phyloP scores from a whole-genome alignment of 2,329 filamentous ascomycete genomes.

The Paradendryphiella salina region DNA sequence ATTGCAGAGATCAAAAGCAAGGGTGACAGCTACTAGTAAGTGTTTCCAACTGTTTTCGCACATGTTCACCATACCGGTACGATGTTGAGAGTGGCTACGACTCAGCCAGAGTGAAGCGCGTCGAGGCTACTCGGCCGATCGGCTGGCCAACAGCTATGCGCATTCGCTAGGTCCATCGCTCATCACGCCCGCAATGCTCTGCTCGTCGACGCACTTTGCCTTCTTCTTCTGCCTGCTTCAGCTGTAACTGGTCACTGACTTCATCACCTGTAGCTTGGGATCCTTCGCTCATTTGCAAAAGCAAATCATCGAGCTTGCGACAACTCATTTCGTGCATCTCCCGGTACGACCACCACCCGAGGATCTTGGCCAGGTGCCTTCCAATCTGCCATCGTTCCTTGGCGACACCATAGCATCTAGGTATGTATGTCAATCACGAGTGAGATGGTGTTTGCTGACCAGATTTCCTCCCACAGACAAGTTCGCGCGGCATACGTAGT shows the following conservation, averaged over 20 bases:
- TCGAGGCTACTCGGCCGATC: constrained; percentile 20
- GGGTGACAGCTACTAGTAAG: constrained; percentile 52
- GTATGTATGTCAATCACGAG: constrained; percentile 20
- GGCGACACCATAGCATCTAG: constrained; percentile 56
- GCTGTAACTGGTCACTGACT: constrained; percentile 3
- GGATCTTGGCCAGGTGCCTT: constrained; percentile 56
- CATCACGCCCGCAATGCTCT: constrained; percentile 12
- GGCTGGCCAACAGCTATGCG: constrained; percentile 6
- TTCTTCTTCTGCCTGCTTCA: background rate
- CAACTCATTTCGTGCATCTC: constrained; percentile 57
- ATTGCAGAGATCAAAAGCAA: constrained; percentile 50
- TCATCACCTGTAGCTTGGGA: constrained; percentile 49
- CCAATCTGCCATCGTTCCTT: constrained; percentile 58
- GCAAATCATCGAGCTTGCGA: constrained; percentile 57
- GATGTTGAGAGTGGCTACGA: constrained; percentile 2
- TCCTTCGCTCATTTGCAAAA: constrained; percentile 57
- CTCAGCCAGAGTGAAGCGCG: constrained; percentile 7
- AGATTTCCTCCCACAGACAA: constrained; percentile 40
- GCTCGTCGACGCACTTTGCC: background rate
- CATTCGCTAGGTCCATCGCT: constrained; percentile 14
- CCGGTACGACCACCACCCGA: constrained; percentile 56
- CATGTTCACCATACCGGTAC: constrained; percentile 16
- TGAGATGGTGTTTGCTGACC: background rate
- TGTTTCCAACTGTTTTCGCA: constrained; percentile 31
- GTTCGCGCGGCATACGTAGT: constrained; percentile 59